These are phyloP conservation scores for Cylindricascospora bacillispora DNA, from an alignment of 1,139 yeast species.

Conservation along the genomic window DNA sequence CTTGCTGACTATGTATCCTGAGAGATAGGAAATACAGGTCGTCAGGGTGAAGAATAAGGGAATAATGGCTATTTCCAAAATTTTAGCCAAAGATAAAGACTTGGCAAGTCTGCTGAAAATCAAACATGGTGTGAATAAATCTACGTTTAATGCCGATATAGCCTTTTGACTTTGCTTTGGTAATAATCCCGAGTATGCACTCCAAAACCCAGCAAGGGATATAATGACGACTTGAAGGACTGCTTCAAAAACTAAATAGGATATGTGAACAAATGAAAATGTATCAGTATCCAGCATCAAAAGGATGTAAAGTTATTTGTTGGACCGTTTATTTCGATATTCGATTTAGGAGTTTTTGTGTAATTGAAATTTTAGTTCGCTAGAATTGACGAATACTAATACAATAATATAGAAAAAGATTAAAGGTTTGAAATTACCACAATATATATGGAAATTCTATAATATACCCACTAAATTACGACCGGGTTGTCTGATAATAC, in stretches of 20 bases:
- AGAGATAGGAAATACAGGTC: conserved; percentile 44
- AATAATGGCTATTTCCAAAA: conserved; percentile 51
- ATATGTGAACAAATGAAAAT: conserved; percentile 22
- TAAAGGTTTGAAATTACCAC: too few relatives aligned
- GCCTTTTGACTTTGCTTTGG: conserved; percentile 49
- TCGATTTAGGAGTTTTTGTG: too few relatives aligned
- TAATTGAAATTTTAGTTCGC: too few relatives aligned
- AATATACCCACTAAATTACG: too few relatives aligned
- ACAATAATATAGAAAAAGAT: too few relatives aligned
- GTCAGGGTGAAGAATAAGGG: conserved; percentile 54
- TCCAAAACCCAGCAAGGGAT: conserved; percentile 56
- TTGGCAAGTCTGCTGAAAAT: conserved; percentile 64
- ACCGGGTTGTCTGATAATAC: too few relatives aligned
- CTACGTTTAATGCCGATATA: conserved; percentile 52
- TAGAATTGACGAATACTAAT: too few relatives aligned
- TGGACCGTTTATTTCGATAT: too few relatives aligned
- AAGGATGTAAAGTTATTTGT: conserved; percentile 4
- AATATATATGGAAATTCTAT: too few relatives aligned
- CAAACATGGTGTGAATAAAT: conserved; percentile 65
- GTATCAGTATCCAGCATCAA: conserved; percentile 3
- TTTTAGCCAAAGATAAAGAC: conserved; percentile 47
- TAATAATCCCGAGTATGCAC: conserved; percentile 49
- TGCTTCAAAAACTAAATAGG: conserved; percentile 60
- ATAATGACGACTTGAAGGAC: conserved; percentile 60
- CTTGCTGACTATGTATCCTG: conserved; percentile 37